Base-by-base conservation (phyloP, 2,329 filamentous ascomycete genomes). In the Pseudogymnoascus sp. region DNA sequence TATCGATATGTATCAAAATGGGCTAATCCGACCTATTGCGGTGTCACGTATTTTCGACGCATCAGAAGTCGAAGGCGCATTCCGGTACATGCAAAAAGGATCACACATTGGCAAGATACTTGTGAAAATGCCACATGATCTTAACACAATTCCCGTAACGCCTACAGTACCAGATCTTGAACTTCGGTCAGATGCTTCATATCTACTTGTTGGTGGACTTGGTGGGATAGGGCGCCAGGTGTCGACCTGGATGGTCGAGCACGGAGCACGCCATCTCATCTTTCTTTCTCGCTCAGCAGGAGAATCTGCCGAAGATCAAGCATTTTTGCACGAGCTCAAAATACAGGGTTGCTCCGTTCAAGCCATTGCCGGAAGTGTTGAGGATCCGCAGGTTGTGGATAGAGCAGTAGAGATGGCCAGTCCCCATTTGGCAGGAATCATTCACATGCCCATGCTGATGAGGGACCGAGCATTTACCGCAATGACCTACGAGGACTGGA, bases 361-460 rank as follows among this genome's bases (percentile, higher is more conserved):
- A 24, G 60, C 66, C 12, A 22, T 68, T 6, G 35, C 50, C 6
- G 65, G 66, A 4, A 65, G 66, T 53, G 63, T 70, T 33, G 19
- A 56, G 3, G 28, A 46, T 11, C 19, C 40, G 8, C 33, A 24
- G 8, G 63, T 66, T 61, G 64, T 67, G 7, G 19, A 60, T 28
- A 43, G 41, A 31, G 63, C 41, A 7, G 35, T 65, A 28, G 38
- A 61, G 37, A n/a, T 10, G 14, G 40, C 65, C 37, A 40, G n/a
- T 10, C 37, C 1, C 19, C 46, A 22, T 26, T 14, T 53, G 5
- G 14, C 11, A 16, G 46, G 46, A 53, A 61, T 74, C 0, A 71
- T 75, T 3, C 72, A 75, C 46, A 71, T 68, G 2, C 71, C 73
- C 2, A 72, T 75, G 73, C 69, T 74, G 0, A 26, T 53, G 3